A percentile compares a stretch with the other conserved stretches of the same genome.
Conservation (phyloP, 2,329 filamentous ascomycete species). For the Cadophora malorum region DNA sequence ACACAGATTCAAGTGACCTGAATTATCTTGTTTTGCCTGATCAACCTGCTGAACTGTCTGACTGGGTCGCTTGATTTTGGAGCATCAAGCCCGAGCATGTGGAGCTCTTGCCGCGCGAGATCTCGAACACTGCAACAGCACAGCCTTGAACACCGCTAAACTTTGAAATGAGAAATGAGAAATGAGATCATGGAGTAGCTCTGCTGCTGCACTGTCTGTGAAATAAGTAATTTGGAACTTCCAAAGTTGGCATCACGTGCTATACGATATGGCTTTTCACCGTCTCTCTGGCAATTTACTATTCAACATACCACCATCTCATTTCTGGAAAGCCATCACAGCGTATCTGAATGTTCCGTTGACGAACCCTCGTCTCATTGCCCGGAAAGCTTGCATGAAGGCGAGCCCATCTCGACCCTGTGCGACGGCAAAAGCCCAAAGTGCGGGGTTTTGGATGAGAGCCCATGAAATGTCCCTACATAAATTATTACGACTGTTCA, state of each 20-base stretch:
- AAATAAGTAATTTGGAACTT: background rate
- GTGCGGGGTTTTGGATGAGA: constrained; percentile 62
- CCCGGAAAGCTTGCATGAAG: constrained; percentile 65
- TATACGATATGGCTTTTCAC: background rate
- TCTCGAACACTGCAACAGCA: no score
- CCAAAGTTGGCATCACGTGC: background rate
- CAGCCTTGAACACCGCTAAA: no score
- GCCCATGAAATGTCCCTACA: constrained; percentile 67
- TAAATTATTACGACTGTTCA: background rate
- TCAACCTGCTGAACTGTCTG: no score
- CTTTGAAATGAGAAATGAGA: no score
- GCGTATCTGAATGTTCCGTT: constrained; percentile 65
- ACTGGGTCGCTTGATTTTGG: no score
- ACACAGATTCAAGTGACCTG: no score
- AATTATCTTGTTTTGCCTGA: no score
- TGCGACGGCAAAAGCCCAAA: constrained; percentile 66
- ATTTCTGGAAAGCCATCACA: constrained; percentile 62
- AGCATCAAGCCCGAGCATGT: no score
- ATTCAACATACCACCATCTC: background rate
- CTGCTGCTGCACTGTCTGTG: no score
- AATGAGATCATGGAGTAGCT: no score
- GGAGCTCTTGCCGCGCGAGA: no score
- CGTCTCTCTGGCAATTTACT: background rate
- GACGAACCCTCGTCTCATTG: constrained; percentile 65
- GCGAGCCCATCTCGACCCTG: constrained; percentile 66